Evolutionary conservation across 2,329 filamentous ascomycete species (phyloP).

Genomic region (Arthrobotrys iridis): DNA sequence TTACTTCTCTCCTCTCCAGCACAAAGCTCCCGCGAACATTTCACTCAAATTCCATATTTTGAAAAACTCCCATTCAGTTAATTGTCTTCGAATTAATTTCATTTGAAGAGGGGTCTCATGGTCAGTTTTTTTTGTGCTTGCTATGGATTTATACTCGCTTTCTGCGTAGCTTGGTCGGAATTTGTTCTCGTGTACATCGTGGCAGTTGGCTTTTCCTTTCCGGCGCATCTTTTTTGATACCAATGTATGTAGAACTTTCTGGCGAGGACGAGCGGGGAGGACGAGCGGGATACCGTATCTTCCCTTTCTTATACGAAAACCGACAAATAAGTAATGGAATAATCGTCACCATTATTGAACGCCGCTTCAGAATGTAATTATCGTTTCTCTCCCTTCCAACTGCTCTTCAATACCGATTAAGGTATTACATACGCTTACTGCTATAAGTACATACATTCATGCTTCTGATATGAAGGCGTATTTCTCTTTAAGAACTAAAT

Average conservation of each 20-base stretch:
- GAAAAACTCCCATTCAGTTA: no score
- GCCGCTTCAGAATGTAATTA: no score
- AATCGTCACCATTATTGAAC: not conserved
- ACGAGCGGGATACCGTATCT: not conserved
- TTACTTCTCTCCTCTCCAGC: not conserved
- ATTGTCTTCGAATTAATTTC: not conserved
- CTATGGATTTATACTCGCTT: not conserved
- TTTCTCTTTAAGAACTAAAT: not conserved
- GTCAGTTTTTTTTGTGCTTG: not conserved
- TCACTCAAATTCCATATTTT: not conserved
- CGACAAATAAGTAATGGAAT: slow-evolving; percentile 9
- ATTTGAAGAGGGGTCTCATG: not conserved
- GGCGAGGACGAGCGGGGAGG: no score
- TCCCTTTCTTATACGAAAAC: not conserved
- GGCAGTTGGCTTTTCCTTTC: not conserved
- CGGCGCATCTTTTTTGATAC: not conserved
- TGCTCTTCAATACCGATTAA: slow-evolving; percentile 8
- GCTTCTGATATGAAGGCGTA: not conserved
- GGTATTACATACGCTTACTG: slow-evolving; percentile 4
- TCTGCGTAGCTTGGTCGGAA: not conserved
- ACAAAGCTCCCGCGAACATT: not conserved
- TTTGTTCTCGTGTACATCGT: not conserved
- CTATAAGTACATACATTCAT: slow-evolving; percentile 2
- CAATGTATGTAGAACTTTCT: slow-evolving; percentile 7
- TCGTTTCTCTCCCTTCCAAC: no score